Conservation (phyloP, 768 basidiomycete species). For the Exidia glandulosa region DNA sequence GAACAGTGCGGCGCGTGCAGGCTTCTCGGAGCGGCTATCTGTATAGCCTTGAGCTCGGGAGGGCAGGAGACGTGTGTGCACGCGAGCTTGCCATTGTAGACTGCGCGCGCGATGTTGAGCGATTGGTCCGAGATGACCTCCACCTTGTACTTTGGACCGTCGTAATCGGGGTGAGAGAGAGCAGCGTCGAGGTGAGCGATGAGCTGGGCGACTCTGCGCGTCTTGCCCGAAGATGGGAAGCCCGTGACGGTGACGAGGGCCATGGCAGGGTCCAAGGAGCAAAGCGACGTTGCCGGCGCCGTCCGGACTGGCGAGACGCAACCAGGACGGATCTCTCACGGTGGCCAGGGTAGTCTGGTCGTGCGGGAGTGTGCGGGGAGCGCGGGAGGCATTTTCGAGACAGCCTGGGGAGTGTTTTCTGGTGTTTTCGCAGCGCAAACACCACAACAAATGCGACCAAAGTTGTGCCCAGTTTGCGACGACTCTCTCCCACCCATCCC, state of each 20-base stretch:
- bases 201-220: conserved; percentile 58
- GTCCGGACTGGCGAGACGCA: background rate
- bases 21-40: conserved; percentile 81
- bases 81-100: conserved; percentile 80
- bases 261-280: conserved; percentile 36
- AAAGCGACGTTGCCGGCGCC: background rate
- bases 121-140: conserved; percentile 61
- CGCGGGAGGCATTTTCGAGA: background rate
- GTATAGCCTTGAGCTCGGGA: background rate
- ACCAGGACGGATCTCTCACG: background rate
- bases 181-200: conserved; percentile 41
- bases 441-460: background rate
- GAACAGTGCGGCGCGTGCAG: conserved; percentile 74
- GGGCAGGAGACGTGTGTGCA: conserved; percentile 22
- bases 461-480: background rate
- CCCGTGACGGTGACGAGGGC: conserved; percentile 88
- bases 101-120: conserved; percentile 49
- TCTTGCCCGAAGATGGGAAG: conserved; percentile 82
- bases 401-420: background rate
- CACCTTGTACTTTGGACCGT: conserved; percentile 36
- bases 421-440: background rate
- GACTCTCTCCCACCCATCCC: background rate
- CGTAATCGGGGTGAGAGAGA: conserved; percentile 37
- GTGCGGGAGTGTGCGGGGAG: background rate
- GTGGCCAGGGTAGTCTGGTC: background rate